A percentile compares a stretch with the other conserved stretches of the same genome.
These are phyloP conservation scores for Chlorella vulgaris DNA, from an alignment of 139 green algal species.

Conservation along the genomic window DNA sequence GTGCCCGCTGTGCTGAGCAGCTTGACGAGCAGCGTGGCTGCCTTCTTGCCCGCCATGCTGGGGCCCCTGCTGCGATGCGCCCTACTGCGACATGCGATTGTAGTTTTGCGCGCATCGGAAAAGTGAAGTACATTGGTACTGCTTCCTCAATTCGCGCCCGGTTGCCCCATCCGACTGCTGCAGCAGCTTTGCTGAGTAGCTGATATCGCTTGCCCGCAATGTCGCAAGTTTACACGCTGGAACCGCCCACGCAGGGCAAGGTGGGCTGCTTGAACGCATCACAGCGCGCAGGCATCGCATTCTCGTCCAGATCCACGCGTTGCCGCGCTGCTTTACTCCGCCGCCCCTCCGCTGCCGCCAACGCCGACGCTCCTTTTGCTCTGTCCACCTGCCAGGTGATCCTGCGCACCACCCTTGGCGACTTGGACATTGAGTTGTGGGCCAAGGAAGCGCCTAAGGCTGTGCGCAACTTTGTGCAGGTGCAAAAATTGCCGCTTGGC, in stretches of 20 bases:
- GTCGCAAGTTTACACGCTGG: conserved; percentile 85
- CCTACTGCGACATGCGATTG: too few species aligned
- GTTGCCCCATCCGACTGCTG: neutral
- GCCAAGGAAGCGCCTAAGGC: conserved; percentile 93
- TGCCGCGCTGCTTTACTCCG: too few species aligned
- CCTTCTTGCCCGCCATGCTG: conserved; percentile 53
- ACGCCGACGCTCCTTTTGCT: neutral
- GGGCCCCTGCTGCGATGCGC: neutral
- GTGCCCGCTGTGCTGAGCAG: conserved; percentile 79
- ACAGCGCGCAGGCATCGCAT: too few species aligned
- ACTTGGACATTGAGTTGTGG: conserved; percentile 97
- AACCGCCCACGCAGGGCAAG: conserved; percentile 96
- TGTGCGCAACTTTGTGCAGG: conserved; percentile 95
- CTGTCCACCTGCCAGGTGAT: conserved; percentile 68
- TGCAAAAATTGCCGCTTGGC: conserved; percentile 25
- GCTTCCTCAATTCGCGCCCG: neutral
- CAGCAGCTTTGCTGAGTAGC: neutral
- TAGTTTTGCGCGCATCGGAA: too few species aligned
- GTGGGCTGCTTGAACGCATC: conserved; percentile 45
- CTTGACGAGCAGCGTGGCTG: conserved; percentile 72
- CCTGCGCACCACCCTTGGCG: conserved; percentile 85
- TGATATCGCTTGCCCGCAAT: conserved; percentile 43
- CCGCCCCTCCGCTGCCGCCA: neutral
- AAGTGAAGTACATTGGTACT: too few species aligned
- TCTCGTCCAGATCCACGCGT: too few species aligned